Conservation (phyloP, 345 rosid species). For the Gossypium anomalum region DNA sequence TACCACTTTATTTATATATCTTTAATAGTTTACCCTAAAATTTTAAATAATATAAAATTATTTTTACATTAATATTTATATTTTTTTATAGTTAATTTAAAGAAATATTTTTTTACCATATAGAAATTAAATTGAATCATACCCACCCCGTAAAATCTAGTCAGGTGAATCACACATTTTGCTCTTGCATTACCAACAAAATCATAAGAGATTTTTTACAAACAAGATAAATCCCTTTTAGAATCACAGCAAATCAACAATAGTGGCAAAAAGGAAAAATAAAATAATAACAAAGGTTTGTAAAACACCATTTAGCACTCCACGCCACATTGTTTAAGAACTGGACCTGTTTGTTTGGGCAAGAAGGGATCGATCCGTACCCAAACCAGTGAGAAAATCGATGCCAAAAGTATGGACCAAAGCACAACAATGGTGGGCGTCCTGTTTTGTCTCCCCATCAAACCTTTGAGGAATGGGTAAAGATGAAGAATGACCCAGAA, state of each 20-base stretch:
- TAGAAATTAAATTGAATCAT: not conserved
- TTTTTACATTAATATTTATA: not conserved
- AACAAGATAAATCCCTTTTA: no score
- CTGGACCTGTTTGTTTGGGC: slow-evolving; percentile 84
- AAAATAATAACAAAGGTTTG: not conserved
- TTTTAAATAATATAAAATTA: no score
- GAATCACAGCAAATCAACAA: not conserved
- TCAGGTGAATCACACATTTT: slow-evolving; percentile 21
- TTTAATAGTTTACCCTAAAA: no score
- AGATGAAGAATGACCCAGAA: slow-evolving; percentile 97
- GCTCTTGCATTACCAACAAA: not conserved
- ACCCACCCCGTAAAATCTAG: not conserved
- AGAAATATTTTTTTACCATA: not conserved
- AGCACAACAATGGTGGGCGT: slow-evolving; percentile 91
- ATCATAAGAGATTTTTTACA: not conserved
- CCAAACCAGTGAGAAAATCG: slow-evolving; percentile 88
- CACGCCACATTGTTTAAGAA: slow-evolving; percentile 86
- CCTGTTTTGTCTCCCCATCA: slow-evolving; percentile 89
- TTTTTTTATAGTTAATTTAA: not conserved
- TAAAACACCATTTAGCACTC: slow-evolving; percentile 18
- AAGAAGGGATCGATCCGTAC: slow-evolving; percentile 92
- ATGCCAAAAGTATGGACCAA: slow-evolving; percentile 84
- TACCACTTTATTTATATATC: no score
- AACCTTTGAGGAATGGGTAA: slow-evolving; percentile 91
- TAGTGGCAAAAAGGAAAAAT: not conserved